Base-by-base conservation (phyloP, 768 basidiomycete genomes). In the Mycena sanguinolenta region DNA sequence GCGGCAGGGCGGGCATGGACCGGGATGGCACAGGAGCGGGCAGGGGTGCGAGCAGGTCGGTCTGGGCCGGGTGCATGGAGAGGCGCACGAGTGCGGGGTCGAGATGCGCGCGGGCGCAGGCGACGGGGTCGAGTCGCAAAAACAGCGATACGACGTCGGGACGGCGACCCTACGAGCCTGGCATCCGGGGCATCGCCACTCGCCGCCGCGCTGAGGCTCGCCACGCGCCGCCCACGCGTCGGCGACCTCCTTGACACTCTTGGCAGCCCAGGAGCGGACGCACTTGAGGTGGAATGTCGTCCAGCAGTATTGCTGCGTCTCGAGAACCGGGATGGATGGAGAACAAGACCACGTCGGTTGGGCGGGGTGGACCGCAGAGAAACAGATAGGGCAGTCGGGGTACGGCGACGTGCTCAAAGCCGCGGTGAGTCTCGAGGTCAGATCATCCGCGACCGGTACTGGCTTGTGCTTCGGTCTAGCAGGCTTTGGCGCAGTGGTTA, bases 151-250 rank as follows among this genome's bases (percentile, higher is more conserved):
- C 4, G 84, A 84, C 3, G 82, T 84, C 0, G 95, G 94, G 1
- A 92, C 88, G 2, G 80, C 80, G 57, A 86, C 86, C n/a, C 96
- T 84, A 66, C 90, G 91, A 1, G 90, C 89, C 75, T 97, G 96
- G 82, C 97, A 99, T 0, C 95, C 95, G 0, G 97, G 97, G 79
- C 97, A 99, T 61, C 92, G 85, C 97, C 97, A 99, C 76, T 95
- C 91, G 0, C 92, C 95, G 17, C 82, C 83, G 63, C 86, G 84
- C 14, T 88, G 84, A 19, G 72, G 69, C 74, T 93, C 91, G 10
- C 93, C 93, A 58, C 92, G 82, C 8, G 89, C 89, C 19, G 86
- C 85, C 91, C 89, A 95, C 0, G 93, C 96, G 58, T 90, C 92
- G 65, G 84, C 84, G 16, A 91, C 74, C 16, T 91, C 92, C 77